Evolutionary conservation across 495 filamentous ascomycete species (phyloP).

Genomic region (Beverwykella pulmonaria): DNA sequence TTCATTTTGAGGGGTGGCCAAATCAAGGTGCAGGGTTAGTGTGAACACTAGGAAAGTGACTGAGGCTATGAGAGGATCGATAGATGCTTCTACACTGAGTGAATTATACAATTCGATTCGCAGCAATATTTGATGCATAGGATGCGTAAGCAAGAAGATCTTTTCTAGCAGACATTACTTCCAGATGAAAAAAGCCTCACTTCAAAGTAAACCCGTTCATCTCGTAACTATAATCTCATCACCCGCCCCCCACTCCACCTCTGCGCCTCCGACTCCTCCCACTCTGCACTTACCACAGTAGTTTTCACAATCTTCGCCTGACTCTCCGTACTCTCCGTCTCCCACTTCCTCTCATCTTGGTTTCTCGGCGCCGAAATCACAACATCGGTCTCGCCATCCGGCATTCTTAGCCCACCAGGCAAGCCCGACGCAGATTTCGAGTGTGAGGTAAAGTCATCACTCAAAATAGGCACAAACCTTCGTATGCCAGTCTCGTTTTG

Average conservation of each 20-base stretch:
- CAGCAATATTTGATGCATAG: too few relatives aligned
- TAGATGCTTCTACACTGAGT: too few relatives aligned
- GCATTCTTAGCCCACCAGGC: slow-evolving; percentile 19
- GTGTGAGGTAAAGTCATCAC: slow-evolving; percentile 5
- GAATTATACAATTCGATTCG: too few relatives aligned
- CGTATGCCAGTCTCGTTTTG: slow-evolving; percentile 3
- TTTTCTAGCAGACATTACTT: too few relatives aligned
- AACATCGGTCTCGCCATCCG: slow-evolving; percentile 23
- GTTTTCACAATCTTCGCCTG: slow-evolving; percentile 33
- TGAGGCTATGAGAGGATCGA: too few relatives aligned
- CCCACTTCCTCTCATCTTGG: slow-evolving; percentile 12
- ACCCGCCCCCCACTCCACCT: neutral
- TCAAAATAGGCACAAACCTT: slow-evolving; percentile 17
- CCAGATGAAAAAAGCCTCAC: too few relatives aligned
- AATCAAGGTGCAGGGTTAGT: too few relatives aligned
- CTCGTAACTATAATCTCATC: slow-evolving; percentile 11
- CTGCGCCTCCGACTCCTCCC: slow-evolving; percentile 26
- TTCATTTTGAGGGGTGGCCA: too few relatives aligned
- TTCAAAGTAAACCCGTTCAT: too few relatives aligned
- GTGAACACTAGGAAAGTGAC: too few relatives aligned
- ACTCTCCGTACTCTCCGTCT: slow-evolving; percentile 29
- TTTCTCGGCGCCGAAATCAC: slow-evolving; percentile 12
- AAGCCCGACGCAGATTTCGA: slow-evolving; percentile 26
- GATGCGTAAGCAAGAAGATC: too few relatives aligned
- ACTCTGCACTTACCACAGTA: slow-evolving; percentile 24